phyloP scores from a whole-genome alignment of 2,329 filamentous ascomycete genomes.

The Pseudopyricularia javanii region DNA sequence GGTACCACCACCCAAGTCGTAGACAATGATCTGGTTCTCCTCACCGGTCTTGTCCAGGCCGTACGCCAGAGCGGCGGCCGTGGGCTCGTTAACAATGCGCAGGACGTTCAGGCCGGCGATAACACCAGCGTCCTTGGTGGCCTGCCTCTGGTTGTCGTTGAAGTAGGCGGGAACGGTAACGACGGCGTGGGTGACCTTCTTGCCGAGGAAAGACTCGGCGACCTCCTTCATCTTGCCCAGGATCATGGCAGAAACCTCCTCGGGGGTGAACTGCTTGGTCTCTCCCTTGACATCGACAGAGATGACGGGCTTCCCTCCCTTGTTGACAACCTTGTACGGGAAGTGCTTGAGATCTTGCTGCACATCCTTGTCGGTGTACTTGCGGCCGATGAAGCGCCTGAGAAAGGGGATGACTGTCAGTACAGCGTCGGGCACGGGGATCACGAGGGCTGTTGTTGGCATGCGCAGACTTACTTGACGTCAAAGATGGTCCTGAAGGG shows the following conservation, averaged over 20 bases:
- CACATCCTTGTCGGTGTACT: conserved; percentile 73
- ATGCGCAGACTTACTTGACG: conserved; percentile 54
- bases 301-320: conserved; percentile 81
- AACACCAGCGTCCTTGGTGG: conserved; percentile 86
- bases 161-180: conserved; percentile 96
- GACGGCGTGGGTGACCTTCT: conserved; percentile 77
- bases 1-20: conserved; percentile 88
- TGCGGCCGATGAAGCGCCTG: conserved; percentile 76
- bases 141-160: conserved; percentile 96
- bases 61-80: conserved; percentile 89
- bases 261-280: conserved; percentile 47
- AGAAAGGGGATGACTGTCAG: conserved; percentile 16
- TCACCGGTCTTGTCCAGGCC: conserved; percentile 77
- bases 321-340: conserved; percentile 86
- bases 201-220: conserved; percentile 64
- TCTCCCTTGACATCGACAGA: conserved; percentile 49
- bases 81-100: conserved; percentile 94
- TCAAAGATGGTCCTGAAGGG: conserved; percentile 67
- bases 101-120: conserved; percentile 92
- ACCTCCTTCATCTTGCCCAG: conserved; percentile 51
- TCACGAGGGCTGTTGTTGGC: background rate
- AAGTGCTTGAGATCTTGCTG: conserved; percentile 96
- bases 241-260: conserved; percentile 51
- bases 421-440: background rate
- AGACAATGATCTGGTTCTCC: conserved; percentile 83